Conservation (phyloP, 163 green algal species). For the Chloromonas sp. region DNA sequence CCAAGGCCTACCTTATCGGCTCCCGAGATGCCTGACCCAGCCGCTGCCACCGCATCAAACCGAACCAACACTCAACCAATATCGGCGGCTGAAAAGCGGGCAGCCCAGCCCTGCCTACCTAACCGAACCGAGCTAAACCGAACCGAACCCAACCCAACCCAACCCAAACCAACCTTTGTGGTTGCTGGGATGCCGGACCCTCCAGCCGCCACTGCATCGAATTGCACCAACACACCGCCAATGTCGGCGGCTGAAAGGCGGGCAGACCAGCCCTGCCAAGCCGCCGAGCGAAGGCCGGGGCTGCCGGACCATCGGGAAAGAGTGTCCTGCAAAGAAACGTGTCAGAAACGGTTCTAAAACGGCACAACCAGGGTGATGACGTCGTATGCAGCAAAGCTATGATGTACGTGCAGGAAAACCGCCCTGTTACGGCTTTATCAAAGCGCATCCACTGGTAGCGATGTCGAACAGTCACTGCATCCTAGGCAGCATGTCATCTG, state of each 20-base stretch:
- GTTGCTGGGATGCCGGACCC: background rate
- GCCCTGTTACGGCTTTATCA: no score
- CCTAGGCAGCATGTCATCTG: no score
- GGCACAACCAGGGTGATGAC: no score
- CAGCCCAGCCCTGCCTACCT: background rate
- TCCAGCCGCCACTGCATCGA: background rate
- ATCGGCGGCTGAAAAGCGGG: background rate
- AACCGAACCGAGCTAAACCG: no score
- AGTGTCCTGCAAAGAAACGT: background rate
- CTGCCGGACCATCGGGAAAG: background rate
- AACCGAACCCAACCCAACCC: no score
- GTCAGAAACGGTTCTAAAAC: no score
- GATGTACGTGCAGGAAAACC: no score
- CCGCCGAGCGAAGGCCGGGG: background rate
- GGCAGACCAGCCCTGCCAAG: background rate
- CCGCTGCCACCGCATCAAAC: background rate
- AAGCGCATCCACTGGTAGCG: no score
- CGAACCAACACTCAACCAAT: background rate
- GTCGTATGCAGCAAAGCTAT: no score
- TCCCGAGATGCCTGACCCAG: background rate
- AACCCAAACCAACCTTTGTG: background rate
- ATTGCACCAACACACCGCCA: background rate
- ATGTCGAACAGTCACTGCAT: no score
- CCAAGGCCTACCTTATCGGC: background rate
- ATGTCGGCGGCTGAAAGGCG: background rate